A percentile compares a stretch with the other conserved stretches of the same genome.
These are phyloP conservation scores for Gynostemma pentaphyllum DNA, from an alignment of 306 rosid genomes.

Conservation along the genomic window DNA sequence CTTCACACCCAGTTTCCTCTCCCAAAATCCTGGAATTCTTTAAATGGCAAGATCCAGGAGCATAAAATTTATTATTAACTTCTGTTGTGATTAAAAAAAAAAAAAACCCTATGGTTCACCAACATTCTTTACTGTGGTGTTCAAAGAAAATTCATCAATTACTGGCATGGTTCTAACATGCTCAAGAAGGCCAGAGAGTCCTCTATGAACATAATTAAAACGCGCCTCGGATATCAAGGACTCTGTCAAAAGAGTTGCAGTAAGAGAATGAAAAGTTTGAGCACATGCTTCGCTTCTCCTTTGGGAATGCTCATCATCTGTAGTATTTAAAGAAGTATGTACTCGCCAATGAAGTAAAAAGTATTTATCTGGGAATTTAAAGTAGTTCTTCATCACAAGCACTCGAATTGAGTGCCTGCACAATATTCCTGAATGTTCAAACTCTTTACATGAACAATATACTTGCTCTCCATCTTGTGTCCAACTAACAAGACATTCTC, in stretches of 20 bases:
- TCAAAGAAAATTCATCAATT: conserved; percentile 27
- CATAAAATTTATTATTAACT: background rate
- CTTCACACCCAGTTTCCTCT: background rate
- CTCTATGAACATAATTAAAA: conserved; percentile 30
- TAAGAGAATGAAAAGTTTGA: conserved; percentile 33
- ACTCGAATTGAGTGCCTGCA: conserved; percentile 56
- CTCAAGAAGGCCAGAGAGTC: conserved; percentile 41
- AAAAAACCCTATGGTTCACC: conserved; percentile 8
- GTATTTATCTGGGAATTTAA: conserved; percentile 49
- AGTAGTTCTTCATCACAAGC: conserved; percentile 38
- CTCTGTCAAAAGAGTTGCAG: conserved; percentile 38
- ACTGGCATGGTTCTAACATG: conserved; percentile 41
- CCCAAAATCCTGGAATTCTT: background rate
- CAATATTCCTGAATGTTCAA: conserved; percentile 49
- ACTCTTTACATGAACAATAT: conserved; percentile 56
- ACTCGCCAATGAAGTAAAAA: conserved; percentile 41
- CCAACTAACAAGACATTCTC: conserved; percentile 42
- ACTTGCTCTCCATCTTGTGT: conserved; percentile 36
- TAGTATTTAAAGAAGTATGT: conserved; percentile 24
- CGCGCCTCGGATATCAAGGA: conserved; percentile 37
- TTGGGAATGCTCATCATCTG: conserved; percentile 19
- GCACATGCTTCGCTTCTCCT: conserved; percentile 23
- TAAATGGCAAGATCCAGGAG: background rate
- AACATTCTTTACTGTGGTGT: conserved; percentile 21
- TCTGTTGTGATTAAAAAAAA: background rate